Evolutionary conservation across 208 protist species (phyloP).

Genomic region (Leishmania turanica): DNA sequence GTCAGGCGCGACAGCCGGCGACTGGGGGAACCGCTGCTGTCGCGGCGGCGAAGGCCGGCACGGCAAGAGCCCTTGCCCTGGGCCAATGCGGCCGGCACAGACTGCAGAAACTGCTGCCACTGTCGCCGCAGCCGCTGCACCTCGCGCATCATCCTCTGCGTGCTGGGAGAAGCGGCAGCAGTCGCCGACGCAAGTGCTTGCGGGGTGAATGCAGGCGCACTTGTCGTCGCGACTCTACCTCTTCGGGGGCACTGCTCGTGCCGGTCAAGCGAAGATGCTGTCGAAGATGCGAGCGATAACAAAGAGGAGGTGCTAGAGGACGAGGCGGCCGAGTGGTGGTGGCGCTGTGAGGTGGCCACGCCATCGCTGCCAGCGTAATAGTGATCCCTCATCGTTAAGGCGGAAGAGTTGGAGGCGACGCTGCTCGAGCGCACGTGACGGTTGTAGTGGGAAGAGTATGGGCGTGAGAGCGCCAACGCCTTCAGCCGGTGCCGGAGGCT

Average conservation of each 20-base stretch:
- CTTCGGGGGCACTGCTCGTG: not conserved
- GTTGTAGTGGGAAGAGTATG: not conserved
- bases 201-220: not conserved
- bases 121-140: slow-evolving; percentile 53
- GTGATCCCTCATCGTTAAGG: not conserved
- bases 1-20: not conserved
- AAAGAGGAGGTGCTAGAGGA: slow-evolving; percentile 6
- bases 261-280: not conserved
- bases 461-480: not conserved
- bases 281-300: not conserved
- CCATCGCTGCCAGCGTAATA: not conserved
- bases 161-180: slow-evolving; percentile 9
- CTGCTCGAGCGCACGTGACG: not conserved
- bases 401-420: not conserved
- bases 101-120: slow-evolving; percentile 44
- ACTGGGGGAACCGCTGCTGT: not conserved
- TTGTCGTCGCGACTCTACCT: no score
- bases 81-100: not conserved
- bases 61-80: not conserved
- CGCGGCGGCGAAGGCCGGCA: not conserved
- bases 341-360: not conserved
- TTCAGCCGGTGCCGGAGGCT: not conserved
- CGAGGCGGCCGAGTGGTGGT: not conserved
- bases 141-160: slow-evolving; percentile 31
- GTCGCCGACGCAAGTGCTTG: not conserved